Evolutionary conservation across 129 eudicot genomes (phyloP), one percentile per base, ranked within the genome.

Genomic region (Kitagawia praeruptora): DNA sequence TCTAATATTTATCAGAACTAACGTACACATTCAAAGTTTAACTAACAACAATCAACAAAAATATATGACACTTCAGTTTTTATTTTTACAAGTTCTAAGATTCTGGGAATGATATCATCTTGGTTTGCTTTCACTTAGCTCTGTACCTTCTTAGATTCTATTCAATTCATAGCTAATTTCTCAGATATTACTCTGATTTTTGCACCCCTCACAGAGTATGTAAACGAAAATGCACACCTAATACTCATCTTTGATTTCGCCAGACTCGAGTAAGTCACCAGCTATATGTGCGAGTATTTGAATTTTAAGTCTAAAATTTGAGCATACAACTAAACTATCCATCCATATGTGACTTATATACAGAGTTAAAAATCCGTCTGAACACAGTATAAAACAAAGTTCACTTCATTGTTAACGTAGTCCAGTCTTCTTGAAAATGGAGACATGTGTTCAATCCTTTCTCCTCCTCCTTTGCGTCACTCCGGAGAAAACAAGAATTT

Each of bases 371-470:
- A 58, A 8, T 58, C 5, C 5, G 67, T 58, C 34, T 8, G 67
- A 61, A n/a, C 69, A 25, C 15, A 8, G 31, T 6, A 25, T 9
- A 76, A 76, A 25, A 44, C 4, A 41, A 9, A 11, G 4, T 14
- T n/a, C 31, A 61, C 34, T 61, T 61, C 69, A 39, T 76, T 54
- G 79, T 18, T 12, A 76, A 76, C 27, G 23, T 45, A 76, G 79
- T 76, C 79, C 70, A 34, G 25, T n/a, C 48, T 69, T 15, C 72
- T 77, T n/a, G 80, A 77, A 54, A 58, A 77, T 77, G 80, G 73
- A 56, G 67, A 58, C 7, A 11, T 12, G 14, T 77, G 73, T 39
- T 77, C 4, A n/a, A 61, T 61, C 15, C 2, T n/a, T 56, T 8
- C 66, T 61, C 15, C 27, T 56, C 66, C 47, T 53, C 27, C 66